These are phyloP conservation scores for Pestalotiopsis sp. DNA, from an alignment of 2,329 filamentous ascomycete species.

Conservation along the genomic window DNA sequence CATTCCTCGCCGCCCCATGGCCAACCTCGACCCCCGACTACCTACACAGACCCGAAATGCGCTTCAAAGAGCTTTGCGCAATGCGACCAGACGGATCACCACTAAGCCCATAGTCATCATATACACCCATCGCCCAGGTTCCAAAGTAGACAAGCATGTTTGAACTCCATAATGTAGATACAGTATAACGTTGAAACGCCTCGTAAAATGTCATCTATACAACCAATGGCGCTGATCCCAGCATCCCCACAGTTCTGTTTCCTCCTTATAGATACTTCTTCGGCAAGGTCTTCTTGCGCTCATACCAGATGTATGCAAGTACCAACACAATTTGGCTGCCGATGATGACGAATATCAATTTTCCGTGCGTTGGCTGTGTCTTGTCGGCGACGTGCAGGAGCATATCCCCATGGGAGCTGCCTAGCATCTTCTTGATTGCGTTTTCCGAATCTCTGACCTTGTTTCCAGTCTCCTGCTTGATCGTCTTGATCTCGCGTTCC, in stretches of 20 bases:
- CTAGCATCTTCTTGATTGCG: constrained; percentile 53
- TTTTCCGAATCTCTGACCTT: constrained; percentile 54
- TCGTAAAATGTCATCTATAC: constrained; percentile 6
- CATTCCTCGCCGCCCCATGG: too few relatives aligned
- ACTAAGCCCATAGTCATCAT: not conserved
- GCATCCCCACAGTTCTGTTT: not conserved
- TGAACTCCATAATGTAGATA: not conserved
- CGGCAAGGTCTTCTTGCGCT: constrained; percentile 75
- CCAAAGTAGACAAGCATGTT: not conserved
- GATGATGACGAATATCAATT: constrained; percentile 70
- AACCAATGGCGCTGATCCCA: not conserved
- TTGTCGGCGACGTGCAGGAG: constrained; percentile 48
- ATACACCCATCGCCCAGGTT: not conserved
- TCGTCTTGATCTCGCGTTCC: constrained; percentile 58
- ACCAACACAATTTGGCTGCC: constrained; percentile 73
- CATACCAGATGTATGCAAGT: constrained; percentile 74
- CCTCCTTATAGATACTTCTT: constrained; percentile 82
- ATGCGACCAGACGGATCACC: not conserved
- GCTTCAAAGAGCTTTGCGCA: too few relatives aligned
- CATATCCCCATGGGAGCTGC: constrained; percentile 51
- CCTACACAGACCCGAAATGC: too few relatives aligned
- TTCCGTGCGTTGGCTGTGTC: constrained; percentile 50
- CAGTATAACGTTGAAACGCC: not conserved
- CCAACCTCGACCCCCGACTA: too few relatives aligned
- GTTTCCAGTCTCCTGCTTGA: constrained; percentile 56